Base-by-base conservation (phyloP, 164 flowering plant genomes). In the Litsea cubeba region DNA sequence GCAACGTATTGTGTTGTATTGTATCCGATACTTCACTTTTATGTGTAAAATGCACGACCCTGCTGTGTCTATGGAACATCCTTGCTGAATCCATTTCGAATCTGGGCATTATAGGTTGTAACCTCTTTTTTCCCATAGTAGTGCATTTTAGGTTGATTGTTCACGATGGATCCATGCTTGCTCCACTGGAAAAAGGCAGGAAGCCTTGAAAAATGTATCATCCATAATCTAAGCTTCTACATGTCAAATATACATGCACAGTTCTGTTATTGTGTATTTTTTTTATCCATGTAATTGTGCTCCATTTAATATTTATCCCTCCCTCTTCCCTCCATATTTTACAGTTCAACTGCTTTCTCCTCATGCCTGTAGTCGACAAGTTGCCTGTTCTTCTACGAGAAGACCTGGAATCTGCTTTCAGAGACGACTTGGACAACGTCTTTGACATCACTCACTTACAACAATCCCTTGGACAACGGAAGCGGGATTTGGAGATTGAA, bases 281-380 rank as follows among this genome's bases (percentile, higher is more conserved):
- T 65, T 26, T 12, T 26, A 11, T 65, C 35, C 62, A 58, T 15
- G 62, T 58, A 12, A 58, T 30, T 30, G 35, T 30, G n/a, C n/a
- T 23, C 18, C 46, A 15, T 30, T 28, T 18, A 30, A 5, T 25
- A 26, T 7, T 32, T 28, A 28, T 3, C 12, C 49, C 28, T 62
- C 7, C 26, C 54, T 64, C 30, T 63, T n/a, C 32, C 26, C 20
- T 18, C n/a, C 70, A 26, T 5, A 25, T 35, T n/a, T 71, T 79
- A 85, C 91, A 95, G 99, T 95, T 91, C 91, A 93, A 95, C 82
- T 95, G 99, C 80, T 95, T 95, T 82, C 94, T 95, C 78, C 86
- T 95, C 58, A 93, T 95, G 95, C 99, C 97, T 12, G 89, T 95
- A 60, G 92, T 95, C 12, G 98, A 95, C 87, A 95, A 95, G 85